These are phyloP conservation scores for Rhodotorula babjevae DNA, from an alignment of 768 basidiomycete species.

Conservation along the genomic window DNA sequence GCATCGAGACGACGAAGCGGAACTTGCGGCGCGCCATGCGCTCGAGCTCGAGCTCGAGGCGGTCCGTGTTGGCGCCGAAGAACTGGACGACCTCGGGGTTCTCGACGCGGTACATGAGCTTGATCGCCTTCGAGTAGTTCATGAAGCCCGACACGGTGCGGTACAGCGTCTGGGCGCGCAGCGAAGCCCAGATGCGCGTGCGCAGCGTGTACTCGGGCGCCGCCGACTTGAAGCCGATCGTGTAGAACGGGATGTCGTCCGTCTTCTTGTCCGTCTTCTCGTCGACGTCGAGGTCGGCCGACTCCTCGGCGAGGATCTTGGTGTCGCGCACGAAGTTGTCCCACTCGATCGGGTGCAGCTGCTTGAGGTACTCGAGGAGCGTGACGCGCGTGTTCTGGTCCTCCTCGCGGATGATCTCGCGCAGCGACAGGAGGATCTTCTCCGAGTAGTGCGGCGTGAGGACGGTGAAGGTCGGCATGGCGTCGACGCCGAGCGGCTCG, in stretches of 20 bases:
- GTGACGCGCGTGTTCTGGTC: conserved; percentile 96
- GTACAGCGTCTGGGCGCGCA: conserved; percentile 96
- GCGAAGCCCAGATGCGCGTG: conserved; percentile 97
- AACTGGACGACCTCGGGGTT: conserved; percentile 98
- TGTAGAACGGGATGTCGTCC: conserved; percentile 94
- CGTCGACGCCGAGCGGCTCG: conserved; percentile 87
- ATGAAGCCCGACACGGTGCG: conserved; percentile 99
- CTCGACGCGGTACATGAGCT: conserved; percentile 96
- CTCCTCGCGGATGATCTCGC: conserved; percentile 98
- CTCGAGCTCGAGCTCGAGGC: conserved; percentile 90
- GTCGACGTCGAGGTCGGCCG: conserved; percentile 56
- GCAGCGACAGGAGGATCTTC: conserved; percentile 92
- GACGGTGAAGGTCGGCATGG: conserved; percentile 99
- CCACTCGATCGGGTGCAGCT: conserved; percentile 97
- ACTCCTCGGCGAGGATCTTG: conserved; percentile 96
- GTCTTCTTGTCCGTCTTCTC: conserved; percentile 63
- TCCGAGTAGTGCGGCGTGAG: conserved; percentile 97
- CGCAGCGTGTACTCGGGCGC: conserved; percentile 97
- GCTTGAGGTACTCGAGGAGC: conserved; percentile 94
- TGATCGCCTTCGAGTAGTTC: conserved; percentile 99
- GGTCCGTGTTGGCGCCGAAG: conserved; percentile 96
- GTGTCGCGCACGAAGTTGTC: conserved; percentile 99
- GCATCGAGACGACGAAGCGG: conserved; percentile 99
- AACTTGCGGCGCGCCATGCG: conserved; percentile 97
- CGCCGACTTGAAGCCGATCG: conserved; percentile 97